These are phyloP conservation scores for Scutellaria barbata DNA, from an alignment of 257 asterid species.

Conservation along the genomic window DNA sequence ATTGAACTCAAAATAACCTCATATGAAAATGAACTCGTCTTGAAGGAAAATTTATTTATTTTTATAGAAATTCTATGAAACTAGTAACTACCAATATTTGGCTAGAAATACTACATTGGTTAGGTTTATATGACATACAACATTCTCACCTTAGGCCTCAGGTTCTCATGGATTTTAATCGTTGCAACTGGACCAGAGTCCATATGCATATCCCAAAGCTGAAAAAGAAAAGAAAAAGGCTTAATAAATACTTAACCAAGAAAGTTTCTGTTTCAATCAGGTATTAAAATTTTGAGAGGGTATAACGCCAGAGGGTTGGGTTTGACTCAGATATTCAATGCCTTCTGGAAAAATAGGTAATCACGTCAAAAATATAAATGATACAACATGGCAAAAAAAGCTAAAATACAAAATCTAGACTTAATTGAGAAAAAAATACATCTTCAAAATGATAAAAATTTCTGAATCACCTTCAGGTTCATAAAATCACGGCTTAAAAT, in stretches of 20 bases:
- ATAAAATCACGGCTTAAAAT: conserved; percentile 73
- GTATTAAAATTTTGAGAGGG: conserved; percentile 22
- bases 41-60: background rate
- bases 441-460: conserved; percentile 30
- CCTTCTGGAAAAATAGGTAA: background rate
- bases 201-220: conserved; percentile 83
- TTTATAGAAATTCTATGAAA: background rate
- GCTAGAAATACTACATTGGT: conserved; percentile 4
- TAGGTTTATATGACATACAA: conserved; percentile 13
- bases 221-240: conserved; percentile 32
- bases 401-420: conserved; percentile 18
- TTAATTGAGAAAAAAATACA: background rate
- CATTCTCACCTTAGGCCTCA: conserved; percentile 68
- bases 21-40: conserved; percentile 10
- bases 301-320: conserved; percentile 9
- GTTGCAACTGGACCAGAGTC: conserved; percentile 68
- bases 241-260: conserved; percentile 19
- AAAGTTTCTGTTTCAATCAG: conserved; percentile 13
- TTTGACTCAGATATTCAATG: background rate
- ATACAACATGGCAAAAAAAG: conserved; percentile 24
- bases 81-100: conserved; percentile 5
- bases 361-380: conserved; percentile 22
- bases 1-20: background rate
- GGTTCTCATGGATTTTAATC: conserved; percentile 66
- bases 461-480: conserved; percentile 66